Evolutionary conservation across 2,329 filamentous ascomycete genomes (phyloP), one percentile per base, ranked within the genome.

Genomic region (Venturia pyrina): DNA sequence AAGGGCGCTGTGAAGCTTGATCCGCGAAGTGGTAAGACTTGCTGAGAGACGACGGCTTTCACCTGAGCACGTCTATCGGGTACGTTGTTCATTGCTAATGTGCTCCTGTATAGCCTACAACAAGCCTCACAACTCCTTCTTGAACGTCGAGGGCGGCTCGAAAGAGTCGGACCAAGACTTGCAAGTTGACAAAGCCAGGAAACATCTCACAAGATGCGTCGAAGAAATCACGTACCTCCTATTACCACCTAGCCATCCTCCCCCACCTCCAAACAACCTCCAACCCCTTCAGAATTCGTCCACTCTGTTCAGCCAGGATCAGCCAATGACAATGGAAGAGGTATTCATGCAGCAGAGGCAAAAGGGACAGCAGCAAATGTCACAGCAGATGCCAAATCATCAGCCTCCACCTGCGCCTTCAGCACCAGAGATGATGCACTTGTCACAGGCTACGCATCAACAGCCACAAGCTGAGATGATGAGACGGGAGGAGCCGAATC

Each of bases 171-270:
- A 83, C 64, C 81, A 84, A 67, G 85, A 87, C 66, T 78, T 79
- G 60, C 80, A 86, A 69, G 80, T 85, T 64, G 85, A 88, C 68
- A 87, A 87, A 72, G 87, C 85, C 62, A 82, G 83, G 66, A 77
- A 82, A 44, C 88, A 86, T 70, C 79, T 89, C 41, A 83, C 82
- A 66, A 87, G 87, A 75, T 88, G 86, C 72, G 82, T 87, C 62
- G 84, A 88, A 70, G 87, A 89, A 73, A 84, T 89, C 63, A 85
- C 85, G 3, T 89, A 89, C 71, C 83, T 89, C 68, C 80, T 89
- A 43, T 85, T 87, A 62, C 86, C 86, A n/a, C 82, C 85, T 28
- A 80, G 83, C 44, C 84, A 88, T 69, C 82, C 85, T 62, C 81
- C 83, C 24, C 82, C 84, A 13, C 83, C 86, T 43, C 41, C 15